phyloP scores from a whole-genome alignment of 768 basidiomycete genomes.

The Amyloporia xantha region DNA sequence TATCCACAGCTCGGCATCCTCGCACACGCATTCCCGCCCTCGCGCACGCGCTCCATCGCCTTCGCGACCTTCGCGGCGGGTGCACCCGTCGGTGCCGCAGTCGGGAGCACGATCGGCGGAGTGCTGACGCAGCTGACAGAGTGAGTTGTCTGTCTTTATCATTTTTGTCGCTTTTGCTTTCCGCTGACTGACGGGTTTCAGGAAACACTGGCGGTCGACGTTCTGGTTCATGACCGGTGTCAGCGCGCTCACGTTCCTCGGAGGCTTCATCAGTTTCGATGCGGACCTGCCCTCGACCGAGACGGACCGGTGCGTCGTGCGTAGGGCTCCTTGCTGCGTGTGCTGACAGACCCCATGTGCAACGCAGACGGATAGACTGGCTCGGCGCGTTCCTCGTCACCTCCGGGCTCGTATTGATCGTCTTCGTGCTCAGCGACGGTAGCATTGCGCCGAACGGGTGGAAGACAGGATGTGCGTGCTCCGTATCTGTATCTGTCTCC shows the following conservation, averaged over 20 bases:
- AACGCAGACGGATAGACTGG: slow-evolving; percentile 57
- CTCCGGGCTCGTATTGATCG: slow-evolving; percentile 57
- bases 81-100: slow-evolving; percentile 70
- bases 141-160: slow-evolving; percentile 20
- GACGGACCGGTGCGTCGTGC: slow-evolving; percentile 18
- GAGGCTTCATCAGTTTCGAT: slow-evolving; percentile 57
- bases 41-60: slow-evolving; percentile 60
- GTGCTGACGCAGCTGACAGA: slow-evolving; percentile 49
- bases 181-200: background rate
- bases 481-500: too few relatives aligned
- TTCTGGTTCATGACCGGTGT: slow-evolving; percentile 59
- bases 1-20: slow-evolving; percentile 65
- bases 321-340: background rate
- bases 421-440: slow-evolving; percentile 69
- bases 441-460: slow-evolving; percentile 53
- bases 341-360: background rate
- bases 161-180: background rate
- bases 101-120: slow-evolving; percentile 71
- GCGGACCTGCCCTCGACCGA: slow-evolving; percentile 36
- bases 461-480: slow-evolving; percentile 45
- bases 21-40: slow-evolving; percentile 69
- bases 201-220: slow-evolving; percentile 58
- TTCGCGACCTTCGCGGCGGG: slow-evolving; percentile 85
- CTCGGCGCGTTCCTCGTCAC: slow-evolving; percentile 64
- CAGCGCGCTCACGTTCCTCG: slow-evolving; percentile 41